Conservation (phyloP, 352 stramenopile species). For the Aphanomyces invadans region DNA sequence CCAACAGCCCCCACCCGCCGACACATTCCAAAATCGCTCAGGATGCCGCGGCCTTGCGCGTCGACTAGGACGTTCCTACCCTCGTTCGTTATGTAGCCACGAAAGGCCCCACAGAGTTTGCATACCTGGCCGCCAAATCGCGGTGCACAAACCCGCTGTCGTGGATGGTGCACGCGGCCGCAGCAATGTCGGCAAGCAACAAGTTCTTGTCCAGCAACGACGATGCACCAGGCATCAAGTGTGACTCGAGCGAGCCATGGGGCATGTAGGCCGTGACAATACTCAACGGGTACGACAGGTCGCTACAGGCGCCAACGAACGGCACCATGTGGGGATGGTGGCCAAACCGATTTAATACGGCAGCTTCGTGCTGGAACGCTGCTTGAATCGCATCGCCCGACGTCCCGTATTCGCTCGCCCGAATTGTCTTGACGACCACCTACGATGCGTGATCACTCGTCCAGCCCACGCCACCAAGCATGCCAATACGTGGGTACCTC, state of each 20-base stretch:
- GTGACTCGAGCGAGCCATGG: constrained; percentile 57
- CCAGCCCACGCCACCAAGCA: constrained; percentile 54
- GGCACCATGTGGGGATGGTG: constrained; percentile 70
- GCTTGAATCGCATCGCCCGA: constrained; percentile 44
- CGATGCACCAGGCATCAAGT: constrained; percentile 36
- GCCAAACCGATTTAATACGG: constrained; percentile 70
- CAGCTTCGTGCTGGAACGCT: constrained; percentile 76
- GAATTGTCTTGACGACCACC: constrained; percentile 63
- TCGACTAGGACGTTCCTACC: constrained; percentile 67
- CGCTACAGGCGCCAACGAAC: constrained; percentile 68
- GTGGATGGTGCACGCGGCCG: constrained; percentile 42
- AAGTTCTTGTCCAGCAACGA: constrained; percentile 26
- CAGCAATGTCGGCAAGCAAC: constrained; percentile 6
- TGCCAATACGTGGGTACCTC: constrained; percentile 79
- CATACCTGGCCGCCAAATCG: constrained; percentile 43
- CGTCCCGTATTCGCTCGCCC: constrained; percentile 38
- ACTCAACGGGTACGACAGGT: constrained; percentile 53
- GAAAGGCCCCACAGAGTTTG: neutral
- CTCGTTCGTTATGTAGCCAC: no score
- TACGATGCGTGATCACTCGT: constrained; percentile 47
- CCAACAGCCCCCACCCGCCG: constrained; percentile 45
- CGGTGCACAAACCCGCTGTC: constrained; percentile 52
- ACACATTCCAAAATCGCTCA: constrained; percentile 73
- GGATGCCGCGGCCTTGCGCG: constrained; percentile 44
- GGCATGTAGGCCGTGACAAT: constrained; percentile 67